Evolutionary conservation across 2,329 filamentous ascomycete genomes (phyloP).

Genomic region (Camillea tinctor): DNA sequence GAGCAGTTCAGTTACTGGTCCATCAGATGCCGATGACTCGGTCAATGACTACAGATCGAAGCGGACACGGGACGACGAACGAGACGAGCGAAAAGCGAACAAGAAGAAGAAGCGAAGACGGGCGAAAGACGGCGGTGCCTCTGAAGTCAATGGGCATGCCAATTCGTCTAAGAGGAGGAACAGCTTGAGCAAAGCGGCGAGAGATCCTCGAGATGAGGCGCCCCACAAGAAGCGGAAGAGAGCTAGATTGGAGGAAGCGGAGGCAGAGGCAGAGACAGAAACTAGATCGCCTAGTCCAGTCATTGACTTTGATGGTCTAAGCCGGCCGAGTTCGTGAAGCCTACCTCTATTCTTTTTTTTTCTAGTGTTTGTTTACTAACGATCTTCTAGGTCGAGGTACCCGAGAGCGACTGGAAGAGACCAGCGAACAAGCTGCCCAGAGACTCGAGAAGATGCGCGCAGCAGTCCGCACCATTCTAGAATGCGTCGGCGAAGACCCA

Average conservation of each 20-base stretch:
- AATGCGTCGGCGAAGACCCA: slow-evolving; percentile 68
- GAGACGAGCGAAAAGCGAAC: slow-evolving; percentile 31
- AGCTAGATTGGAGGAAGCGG: slow-evolving; percentile 27
- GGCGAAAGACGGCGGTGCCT: slow-evolving; percentile 26
- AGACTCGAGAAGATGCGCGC: slow-evolving; percentile 59
- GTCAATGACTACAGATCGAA: slow-evolving; percentile 25
- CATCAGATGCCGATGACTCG: slow-evolving; percentile 33
- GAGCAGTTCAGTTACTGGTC: slow-evolving; percentile 18
- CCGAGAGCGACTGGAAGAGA: slow-evolving; percentile 59
- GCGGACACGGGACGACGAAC: slow-evolving; percentile 11
- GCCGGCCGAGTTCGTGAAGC: slow-evolving; percentile 50
- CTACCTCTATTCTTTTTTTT: neutral
- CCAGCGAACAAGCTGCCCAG: slow-evolving; percentile 46
- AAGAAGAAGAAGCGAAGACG: slow-evolving; percentile 32
- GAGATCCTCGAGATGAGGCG: slow-evolving; percentile 58
- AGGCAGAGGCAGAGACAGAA: slow-evolving; percentile 23
- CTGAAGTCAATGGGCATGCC: slow-evolving; percentile 33
- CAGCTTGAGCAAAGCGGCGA: slow-evolving; percentile 60
- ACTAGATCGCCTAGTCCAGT: slow-evolving; percentile 54
- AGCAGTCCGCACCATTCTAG: slow-evolving; percentile 64
- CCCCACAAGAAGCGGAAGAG: slow-evolving; percentile 39
- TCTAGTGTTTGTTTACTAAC: slow-evolving; percentile 16
- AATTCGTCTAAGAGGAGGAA: slow-evolving; percentile 43
- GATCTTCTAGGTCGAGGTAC: slow-evolving; percentile 56
- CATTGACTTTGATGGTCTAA: slow-evolving; percentile 62